Evolutionary conservation across 2,329 filamentous ascomycete species (phyloP).

Genomic region (Seiridium cupressi): DNA sequence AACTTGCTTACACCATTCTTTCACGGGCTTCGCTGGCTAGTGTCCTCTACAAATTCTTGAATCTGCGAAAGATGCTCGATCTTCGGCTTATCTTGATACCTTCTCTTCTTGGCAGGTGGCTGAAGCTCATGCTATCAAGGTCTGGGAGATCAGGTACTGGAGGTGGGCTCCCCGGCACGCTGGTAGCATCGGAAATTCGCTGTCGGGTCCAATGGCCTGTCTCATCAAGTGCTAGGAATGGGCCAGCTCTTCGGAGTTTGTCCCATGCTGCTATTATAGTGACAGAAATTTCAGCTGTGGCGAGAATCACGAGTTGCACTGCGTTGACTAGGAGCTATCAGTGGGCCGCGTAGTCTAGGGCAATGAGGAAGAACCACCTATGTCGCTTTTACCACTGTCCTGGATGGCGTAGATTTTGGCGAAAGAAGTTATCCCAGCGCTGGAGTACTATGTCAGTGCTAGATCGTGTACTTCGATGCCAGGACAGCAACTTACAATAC

Average conservation of each 20-base stretch:
- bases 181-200: background rate
- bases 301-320: conserved; percentile 14
- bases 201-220: conserved; percentile 1
- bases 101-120: background rate
- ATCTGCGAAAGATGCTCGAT: background rate
- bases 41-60: background rate
- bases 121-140: background rate
- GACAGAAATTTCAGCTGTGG: conserved; percentile 23
- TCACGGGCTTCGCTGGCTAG: background rate
- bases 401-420: conserved; percentile 26
- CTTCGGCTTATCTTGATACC: background rate
- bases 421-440: conserved; percentile 29
- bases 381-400: conserved; percentile 7
- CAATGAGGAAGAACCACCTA: conserved; percentile 9
- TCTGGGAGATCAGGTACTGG: background rate
- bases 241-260: background rate
- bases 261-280: conserved; percentile 28
- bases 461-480: no score
- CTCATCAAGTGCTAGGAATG: conserved; percentile 1
- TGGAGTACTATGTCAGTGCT: conserved; percentile 8
- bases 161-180: background rate
- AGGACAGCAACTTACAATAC: conserved; percentile 30
- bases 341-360: background rate
- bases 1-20: background rate
- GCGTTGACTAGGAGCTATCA: background rate